These are phyloP conservation scores for Phycomyces nitens DNA, from an alignment of 192 early-diverging fungal genomes.

Conservation along the genomic window DNA sequence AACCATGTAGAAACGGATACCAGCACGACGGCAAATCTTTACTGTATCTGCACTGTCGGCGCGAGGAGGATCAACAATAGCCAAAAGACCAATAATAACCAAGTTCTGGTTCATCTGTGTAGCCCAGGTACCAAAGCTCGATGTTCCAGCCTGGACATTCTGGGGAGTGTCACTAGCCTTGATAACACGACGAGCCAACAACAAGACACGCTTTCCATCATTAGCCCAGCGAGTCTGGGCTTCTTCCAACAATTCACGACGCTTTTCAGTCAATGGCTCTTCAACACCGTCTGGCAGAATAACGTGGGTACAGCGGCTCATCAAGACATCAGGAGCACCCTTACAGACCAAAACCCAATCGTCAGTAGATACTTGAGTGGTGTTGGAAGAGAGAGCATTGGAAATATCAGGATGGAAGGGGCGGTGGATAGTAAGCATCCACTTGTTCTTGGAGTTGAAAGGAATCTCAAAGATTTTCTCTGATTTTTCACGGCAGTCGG, in stretches of 20 bases:
- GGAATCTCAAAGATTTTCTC: conserved; percentile 54
- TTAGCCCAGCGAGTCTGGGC: conserved; percentile 53
- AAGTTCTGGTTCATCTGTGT: conserved; percentile 45
- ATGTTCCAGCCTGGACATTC: conserved; percentile 5
- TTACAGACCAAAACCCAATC: conserved; percentile 61
- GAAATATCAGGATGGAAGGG: conserved; percentile 12
- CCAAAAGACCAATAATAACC: conserved; percentile 70
- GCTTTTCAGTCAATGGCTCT: conserved; percentile 38
- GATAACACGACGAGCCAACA: conserved; percentile 27
- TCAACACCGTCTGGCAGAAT: conserved; percentile 41
- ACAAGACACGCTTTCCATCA: conserved; percentile 57
- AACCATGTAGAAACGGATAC: conserved; percentile 82
- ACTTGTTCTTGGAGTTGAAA: conserved; percentile 76
- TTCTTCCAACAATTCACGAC: conserved; percentile 30
- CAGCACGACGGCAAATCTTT: conserved; percentile 56
- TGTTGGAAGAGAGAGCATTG: not conserved
- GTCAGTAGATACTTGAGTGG: conserved; percentile 18
- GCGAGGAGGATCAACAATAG: conserved; percentile 84
- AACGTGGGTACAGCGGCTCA: conserved; percentile 41
- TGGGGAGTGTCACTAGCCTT: conserved; percentile 5
- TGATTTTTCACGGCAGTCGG: conserved; percentile 13
- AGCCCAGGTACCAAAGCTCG: conserved; percentile 25
- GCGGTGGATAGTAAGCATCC: conserved; percentile 55
- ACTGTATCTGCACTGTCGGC: conserved; percentile 67
- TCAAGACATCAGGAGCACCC: conserved; percentile 78